Evolutionary conservation across 441 rosid species (phyloP), one percentile per base, ranked within the genome.

Genomic region (Brassica hybrid): DNA sequence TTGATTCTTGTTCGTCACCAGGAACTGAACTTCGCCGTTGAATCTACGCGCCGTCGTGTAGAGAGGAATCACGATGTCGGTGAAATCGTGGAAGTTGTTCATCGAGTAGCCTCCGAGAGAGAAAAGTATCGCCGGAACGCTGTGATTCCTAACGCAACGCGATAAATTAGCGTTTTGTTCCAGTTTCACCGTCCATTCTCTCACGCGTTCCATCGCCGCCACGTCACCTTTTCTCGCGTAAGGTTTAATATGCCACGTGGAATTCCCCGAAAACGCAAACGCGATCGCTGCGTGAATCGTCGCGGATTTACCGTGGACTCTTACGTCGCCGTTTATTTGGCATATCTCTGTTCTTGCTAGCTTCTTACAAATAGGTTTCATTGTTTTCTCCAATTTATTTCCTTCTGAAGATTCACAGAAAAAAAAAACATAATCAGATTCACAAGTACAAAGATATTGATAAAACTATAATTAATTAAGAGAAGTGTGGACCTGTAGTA

Each of bases 71-170:
- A n/a, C n/a, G n/a, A n/a, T n/a, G n/a, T n/a, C n/a, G n/a, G n/a
- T n/a, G n/a, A n/a, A n/a, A n/a, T n/a, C n/a, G n/a, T n/a, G n/a
- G n/a, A n/a, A n/a, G n/a, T n/a, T n/a, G n/a, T n/a, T n/a, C n/a
- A n/a, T n/a, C n/a, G n/a, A n/a, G n/a, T n/a, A n/a, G n/a, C n/a
- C n/a, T n/a, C n/a, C n/a, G n/a, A n/a, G n/a, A n/a, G 99, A 94
- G 72, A 94, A 94, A 5, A 94, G 85, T 23, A 92, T 59, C 14
- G 89, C 97, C 0, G 96, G 90, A 70, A 86, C 83, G 66, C 75
- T 83, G 77, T 54, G 45, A 48, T 54, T 12, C 32, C 12, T 11
- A 14, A 63, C 75, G 78, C 81, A 73, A 63, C 78, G 74, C 61
- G 73, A 50, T 3, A 79, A 65, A 71, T 10, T 75, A 36, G 69